These are phyloP conservation scores for Achaetomium macrosporum DNA, from an alignment of 2,329 filamentous ascomycete species.

Conservation along the genomic window DNA sequence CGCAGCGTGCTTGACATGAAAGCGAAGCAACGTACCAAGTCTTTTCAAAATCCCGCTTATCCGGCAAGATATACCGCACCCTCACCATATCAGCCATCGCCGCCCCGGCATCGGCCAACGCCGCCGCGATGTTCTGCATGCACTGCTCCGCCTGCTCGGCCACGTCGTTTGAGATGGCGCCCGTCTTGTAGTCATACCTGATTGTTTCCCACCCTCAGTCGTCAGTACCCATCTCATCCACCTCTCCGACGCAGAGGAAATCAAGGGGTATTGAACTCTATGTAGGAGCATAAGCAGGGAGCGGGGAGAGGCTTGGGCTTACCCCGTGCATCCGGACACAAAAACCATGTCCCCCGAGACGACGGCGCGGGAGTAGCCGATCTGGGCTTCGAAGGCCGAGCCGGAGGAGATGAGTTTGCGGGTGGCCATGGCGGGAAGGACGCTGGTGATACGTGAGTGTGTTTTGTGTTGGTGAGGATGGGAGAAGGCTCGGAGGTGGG, in stretches of 20 bases:
- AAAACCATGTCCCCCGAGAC: constrained; percentile 46
- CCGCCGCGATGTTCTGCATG: constrained; percentile 41
- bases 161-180: constrained; percentile 39
- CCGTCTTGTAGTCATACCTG: constrained; percentile 47
- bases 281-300: background rate
- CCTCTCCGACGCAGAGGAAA: background rate
- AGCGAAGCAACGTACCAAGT: constrained; percentile 31
- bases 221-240: background rate
- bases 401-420: constrained; percentile 39
- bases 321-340: constrained; percentile 52
- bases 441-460: too few relatives aligned
- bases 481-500: background rate
- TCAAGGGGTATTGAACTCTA: background rate
- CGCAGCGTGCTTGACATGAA: background rate
- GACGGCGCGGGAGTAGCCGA: constrained; percentile 51
- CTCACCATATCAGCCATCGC: constrained; percentile 43
- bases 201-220: background rate
- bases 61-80: constrained; percentile 47
- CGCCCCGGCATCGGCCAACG: constrained; percentile 40
- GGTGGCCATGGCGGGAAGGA: background rate
- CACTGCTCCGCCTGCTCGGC: constrained; percentile 45
- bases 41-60: constrained; percentile 40
- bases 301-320: background rate
- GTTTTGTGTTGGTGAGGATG: background rate
- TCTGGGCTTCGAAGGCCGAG: constrained; percentile 47